Evolutionary conservation across 2,329 filamentous ascomycete species (phyloP).

Genomic region (Didymella keratinophila): DNA sequence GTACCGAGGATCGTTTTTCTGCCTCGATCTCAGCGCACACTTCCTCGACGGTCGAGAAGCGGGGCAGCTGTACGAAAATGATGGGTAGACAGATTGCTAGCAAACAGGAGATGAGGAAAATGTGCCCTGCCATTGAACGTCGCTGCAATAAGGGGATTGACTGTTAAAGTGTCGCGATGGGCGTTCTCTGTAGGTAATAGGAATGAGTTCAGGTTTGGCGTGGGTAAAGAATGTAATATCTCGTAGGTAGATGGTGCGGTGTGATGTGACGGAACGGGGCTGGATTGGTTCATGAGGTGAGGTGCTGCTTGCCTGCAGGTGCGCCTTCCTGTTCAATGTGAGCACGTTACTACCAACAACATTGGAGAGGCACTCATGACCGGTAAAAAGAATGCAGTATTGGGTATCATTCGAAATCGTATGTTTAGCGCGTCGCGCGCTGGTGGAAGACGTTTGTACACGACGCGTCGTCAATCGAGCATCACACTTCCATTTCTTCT

Average conservation of each 20-base stretch:
- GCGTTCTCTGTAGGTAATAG: not conserved
- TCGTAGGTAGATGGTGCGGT: not conserved
- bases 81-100: conserved; percentile 37
- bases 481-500: conserved; percentile 42
- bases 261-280: not conserved
- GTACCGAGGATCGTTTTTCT: conserved; percentile 28
- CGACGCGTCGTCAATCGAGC: conserved; percentile 5
- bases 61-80: conserved; percentile 33
- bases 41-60: conserved; percentile 16
- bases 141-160: not conserved
- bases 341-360: not conserved
- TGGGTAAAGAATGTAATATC: not conserved
- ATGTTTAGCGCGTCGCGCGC: not conserved
- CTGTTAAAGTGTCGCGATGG: not conserved
- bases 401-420: conserved; percentile 9
- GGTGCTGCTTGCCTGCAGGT: not conserved
- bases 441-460: not conserved
- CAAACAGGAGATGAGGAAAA: conserved; percentile 30
- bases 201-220: not conserved
- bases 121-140: conserved; percentile 9
- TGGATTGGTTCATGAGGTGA: not conserved
- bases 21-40: conserved; percentile 17
- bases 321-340: conserved; percentile 4
- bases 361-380: not conserved
- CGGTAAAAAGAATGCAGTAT: not conserved